These are phyloP conservation scores for Russula dissimulans DNA, from an alignment of 768 basidiomycete species.

Conservation along the genomic window DNA sequence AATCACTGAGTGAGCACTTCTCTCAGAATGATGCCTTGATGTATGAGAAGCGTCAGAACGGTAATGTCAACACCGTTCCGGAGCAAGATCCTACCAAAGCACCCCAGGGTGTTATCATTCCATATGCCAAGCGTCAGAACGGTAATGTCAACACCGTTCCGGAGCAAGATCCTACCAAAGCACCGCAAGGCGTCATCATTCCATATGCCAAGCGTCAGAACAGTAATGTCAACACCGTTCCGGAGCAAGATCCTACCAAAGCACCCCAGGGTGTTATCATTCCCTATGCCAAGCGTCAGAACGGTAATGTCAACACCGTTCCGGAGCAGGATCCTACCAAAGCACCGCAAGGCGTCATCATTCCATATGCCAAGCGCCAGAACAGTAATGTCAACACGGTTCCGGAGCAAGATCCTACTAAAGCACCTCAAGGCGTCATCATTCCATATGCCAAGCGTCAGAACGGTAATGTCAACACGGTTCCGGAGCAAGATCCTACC, in stretches of 20 bases:
- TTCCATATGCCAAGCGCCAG: not conserved
- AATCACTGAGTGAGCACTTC: not conserved
- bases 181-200: slow-evolving; percentile 28
- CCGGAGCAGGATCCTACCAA: slow-evolving; percentile 22
- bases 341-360: not conserved
- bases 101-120: not conserved
- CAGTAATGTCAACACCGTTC: slow-evolving; percentile 6
- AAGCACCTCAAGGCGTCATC: slow-evolving; percentile 29
- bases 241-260: not conserved
- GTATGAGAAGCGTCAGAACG: not conserved
- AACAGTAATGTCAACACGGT: slow-evolving; percentile 19
- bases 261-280: not conserved
- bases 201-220: slow-evolving; percentile 17
- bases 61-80: slow-evolving; percentile 4
- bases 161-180: slow-evolving; percentile 29
- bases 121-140: not conserved
- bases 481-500: not conserved
- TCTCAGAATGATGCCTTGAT: not conserved
- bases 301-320: not conserved
- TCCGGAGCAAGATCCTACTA: slow-evolving; percentile 29
- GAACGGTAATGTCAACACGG: slow-evolving; percentile 13
- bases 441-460: slow-evolving; percentile 19
- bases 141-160: slow-evolving; percentile 22
- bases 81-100: slow-evolving; percentile 21
- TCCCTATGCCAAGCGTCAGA: not conserved